These are phyloP conservation scores for Rhynchosporium graminicola DNA, from an alignment of 2,329 filamentous ascomycete genomes.

Conservation along the genomic window DNA sequence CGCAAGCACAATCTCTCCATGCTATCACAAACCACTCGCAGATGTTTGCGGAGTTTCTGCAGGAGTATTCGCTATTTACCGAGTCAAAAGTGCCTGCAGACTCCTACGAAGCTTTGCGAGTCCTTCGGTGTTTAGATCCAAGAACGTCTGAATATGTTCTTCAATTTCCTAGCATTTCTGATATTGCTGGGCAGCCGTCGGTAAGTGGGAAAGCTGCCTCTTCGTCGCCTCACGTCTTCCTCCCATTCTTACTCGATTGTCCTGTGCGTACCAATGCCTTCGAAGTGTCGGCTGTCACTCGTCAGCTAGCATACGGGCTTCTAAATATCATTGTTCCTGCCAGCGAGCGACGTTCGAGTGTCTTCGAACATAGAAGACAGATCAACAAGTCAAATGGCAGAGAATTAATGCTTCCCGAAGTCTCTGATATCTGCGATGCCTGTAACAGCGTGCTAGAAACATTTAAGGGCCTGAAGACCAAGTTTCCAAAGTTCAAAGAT, in stretches of 20 bases:
- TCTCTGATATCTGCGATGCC: constrained; percentile 31
- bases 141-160: constrained; percentile 53
- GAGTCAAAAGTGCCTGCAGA: background rate
- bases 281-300: constrained; percentile 52
- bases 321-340: constrained; percentile 44
- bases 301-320: constrained; percentile 57
- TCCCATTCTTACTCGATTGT: constrained; percentile 64
- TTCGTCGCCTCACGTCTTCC: constrained; percentile 52
- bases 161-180: constrained; percentile 42
- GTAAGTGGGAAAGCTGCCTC: constrained; percentile 27
- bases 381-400: constrained; percentile 32
- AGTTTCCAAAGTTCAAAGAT: constrained; percentile 23
- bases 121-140: constrained; percentile 45
- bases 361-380: constrained; percentile 39
- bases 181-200: constrained; percentile 34
- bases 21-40: constrained; percentile 24
- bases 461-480: constrained; percentile 23
- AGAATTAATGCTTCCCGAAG: constrained; percentile 34
- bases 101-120: background rate
- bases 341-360: constrained; percentile 25
- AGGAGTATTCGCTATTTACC: constrained; percentile 29
- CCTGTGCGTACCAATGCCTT: constrained; percentile 57
- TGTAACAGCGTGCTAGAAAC: constrained; percentile 29
- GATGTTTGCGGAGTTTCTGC: constrained; percentile 32
- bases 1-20: constrained; percentile 29